Evolutionary conservation across 129 eudicot genomes (phyloP).

Genomic region (Scalesia atractyloides): DNA sequence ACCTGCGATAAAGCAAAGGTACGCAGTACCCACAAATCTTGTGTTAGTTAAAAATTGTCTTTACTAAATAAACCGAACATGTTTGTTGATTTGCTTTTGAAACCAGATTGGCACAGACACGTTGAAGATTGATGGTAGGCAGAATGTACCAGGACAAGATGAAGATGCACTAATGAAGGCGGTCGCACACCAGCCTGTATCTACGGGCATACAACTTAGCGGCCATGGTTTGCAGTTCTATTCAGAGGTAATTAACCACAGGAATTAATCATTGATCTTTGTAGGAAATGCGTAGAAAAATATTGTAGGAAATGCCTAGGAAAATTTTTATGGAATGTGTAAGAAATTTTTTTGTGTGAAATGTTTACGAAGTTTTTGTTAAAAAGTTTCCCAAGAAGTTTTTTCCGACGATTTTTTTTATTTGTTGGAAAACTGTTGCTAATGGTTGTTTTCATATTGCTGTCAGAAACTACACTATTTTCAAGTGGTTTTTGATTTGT

Average conservation of each 20-base stretch:
- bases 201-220: constrained; percentile 58
- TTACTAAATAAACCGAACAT: background rate
- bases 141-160: constrained; percentile 43
- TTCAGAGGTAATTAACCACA: constrained; percentile 47
- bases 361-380: constrained; percentile 28
- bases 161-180: constrained; percentile 61
- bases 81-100: background rate
- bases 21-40: constrained; percentile 29
- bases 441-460: constrained; percentile 9
- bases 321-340: too few species aligned
- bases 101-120: constrained; percentile 46
- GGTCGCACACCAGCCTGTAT: constrained; percentile 61
- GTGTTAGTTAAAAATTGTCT: background rate
- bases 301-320: too few species aligned
- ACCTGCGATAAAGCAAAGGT: constrained; percentile 57
- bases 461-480: too few species aligned
- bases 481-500: background rate
- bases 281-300: too few species aligned
- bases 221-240: constrained; percentile 60
- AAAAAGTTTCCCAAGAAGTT: too few species aligned
- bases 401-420: too few species aligned
- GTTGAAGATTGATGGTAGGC: constrained; percentile 56
- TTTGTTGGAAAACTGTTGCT: too few species aligned
- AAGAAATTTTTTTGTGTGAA: too few species aligned
- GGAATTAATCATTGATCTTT: constrained; percentile 44